Evolutionary conservation across 345 rosid genomes (phyloP), one percentile per base, ranked within the genome.

Genomic region (Moricandia arvensis): DNA sequence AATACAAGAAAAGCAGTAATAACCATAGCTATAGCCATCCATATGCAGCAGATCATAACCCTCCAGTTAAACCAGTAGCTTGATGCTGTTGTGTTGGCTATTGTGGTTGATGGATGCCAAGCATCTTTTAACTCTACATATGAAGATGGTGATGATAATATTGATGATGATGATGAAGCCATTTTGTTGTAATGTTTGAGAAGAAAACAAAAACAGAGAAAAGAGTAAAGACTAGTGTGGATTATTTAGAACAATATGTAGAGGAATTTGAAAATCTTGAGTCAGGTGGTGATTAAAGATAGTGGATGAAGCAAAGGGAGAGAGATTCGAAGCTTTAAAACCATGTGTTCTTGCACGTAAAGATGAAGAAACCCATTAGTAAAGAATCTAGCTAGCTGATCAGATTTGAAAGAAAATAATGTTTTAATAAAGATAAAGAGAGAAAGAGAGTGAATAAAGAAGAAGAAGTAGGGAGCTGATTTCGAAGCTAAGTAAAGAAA

Each of bases 21-120:
- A 31, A 66, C 60, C 53, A 74, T 72, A 0, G 87, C 71, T 18
- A 82, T 24, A 8, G 86, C 68, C 33, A 89, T 74, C 97, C 93
- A 90, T 55, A 84, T 67, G 31, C 75, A 87, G 62, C 97, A 96
- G 34, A 96, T 73, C 73, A 84, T 76, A 55, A 93, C 90, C 80
- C 97, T 88, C 99, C 99, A 96, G 75, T 88, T 96, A 61, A 88
- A 67, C 99, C 99, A 96, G 85, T 93, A 96, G 61, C 74, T 80
- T 55, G 87, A 35, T 62, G 77, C 49, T 3, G 90, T 88, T 60
- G 99, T 87, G 73, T 93, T 62, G 9, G 31, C 74, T 67, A 78
- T 79, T 53, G 78, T 67, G 38, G 78, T 67, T 61, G 77, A 66
- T 79, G 81, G 81, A 73, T 79, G 81, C 81, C 81, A 79, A 26